These are phyloP conservation scores for Byssochlamys sp. DNA, from an alignment of 2,329 filamentous ascomycete genomes.

Conservation along the genomic window DNA sequence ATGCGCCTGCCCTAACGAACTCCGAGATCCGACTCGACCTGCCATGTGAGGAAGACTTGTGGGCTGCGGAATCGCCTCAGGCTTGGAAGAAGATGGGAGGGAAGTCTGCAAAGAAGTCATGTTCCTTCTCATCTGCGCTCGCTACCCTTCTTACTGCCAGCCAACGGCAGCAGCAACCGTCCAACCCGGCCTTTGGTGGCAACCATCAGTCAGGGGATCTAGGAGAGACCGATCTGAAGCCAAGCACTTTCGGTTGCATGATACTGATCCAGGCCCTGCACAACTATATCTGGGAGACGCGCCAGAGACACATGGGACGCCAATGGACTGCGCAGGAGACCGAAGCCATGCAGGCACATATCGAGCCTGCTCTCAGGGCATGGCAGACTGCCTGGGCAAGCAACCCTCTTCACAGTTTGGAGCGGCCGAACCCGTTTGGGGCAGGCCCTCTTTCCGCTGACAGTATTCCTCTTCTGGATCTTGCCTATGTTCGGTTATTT, in stretches of 20 bases:
- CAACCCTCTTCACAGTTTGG: constrained; percentile 73
- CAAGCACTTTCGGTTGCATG: constrained; percentile 85
- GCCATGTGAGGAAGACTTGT: constrained; percentile 87
- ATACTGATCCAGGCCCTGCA: constrained; percentile 88
- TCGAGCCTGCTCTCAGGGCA: constrained; percentile 83
- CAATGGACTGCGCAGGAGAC: constrained; percentile 87
- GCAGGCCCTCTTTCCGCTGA: constrained; percentile 76
- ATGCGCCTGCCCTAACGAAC: constrained; percentile 81
- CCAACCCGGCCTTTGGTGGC: constrained; percentile 35
- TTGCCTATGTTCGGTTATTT: constrained; percentile 85
- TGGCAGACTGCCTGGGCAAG: constrained; percentile 90
- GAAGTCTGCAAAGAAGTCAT: constrained; percentile 57
- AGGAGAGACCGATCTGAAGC: constrained; percentile 56
- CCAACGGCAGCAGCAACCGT: constrained; percentile 44
- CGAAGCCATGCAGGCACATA: constrained; percentile 89
- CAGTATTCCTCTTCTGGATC: constrained; percentile 78
- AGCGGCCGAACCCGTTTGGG: constrained; percentile 75
- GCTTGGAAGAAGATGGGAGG: constrained; percentile 73
- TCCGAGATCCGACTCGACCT: constrained; percentile 84
- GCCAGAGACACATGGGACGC: constrained; percentile 77
- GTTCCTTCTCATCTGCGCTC: constrained; percentile 73
- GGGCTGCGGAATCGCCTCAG: constrained; percentile 72
- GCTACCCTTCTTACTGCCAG: constrained; percentile 72
- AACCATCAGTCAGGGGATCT: constrained; percentile 40
- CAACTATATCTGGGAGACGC: constrained; percentile 97